A percentile compares a stretch with the other conserved stretches of the same genome.
phyloP scores from a whole-genome alignment of 1,284 basidiomycete species.

The Malassezia yamatoensis region DNA sequence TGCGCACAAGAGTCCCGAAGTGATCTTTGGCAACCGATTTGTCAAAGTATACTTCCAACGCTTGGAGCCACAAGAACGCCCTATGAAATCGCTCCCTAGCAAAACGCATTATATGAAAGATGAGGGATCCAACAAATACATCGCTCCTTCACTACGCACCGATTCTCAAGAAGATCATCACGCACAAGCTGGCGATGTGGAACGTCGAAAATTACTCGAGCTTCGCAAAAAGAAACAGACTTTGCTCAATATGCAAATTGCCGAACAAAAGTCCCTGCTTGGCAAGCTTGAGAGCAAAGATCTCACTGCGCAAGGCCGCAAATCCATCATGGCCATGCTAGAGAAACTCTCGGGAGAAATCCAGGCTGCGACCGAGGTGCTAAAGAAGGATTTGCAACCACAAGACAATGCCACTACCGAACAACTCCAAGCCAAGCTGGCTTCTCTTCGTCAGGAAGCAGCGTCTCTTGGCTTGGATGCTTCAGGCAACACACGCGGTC shows the following conservation, averaged over 20 bases:
- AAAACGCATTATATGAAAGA: slow-evolving; percentile 34
- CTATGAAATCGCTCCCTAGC: slow-evolving; percentile 6
- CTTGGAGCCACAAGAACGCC: slow-evolving; percentile 43
- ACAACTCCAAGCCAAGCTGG: slow-evolving; percentile 66
- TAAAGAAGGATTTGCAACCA: slow-evolving; percentile 43
- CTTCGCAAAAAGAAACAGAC: slow-evolving; percentile 58
- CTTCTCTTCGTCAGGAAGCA: slow-evolving; percentile 72
- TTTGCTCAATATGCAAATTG: slow-evolving; percentile 69
- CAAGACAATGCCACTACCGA: slow-evolving; percentile 54
- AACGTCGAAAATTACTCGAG: slow-evolving; percentile 49
- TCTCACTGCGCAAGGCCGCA: slow-evolving; percentile 63
- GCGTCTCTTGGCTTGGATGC: slow-evolving; percentile 65
- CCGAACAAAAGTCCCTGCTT: slow-evolving; percentile 80
- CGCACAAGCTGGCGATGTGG: slow-evolving; percentile 9
- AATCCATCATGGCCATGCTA: slow-evolving; percentile 65
- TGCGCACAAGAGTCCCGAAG: slow-evolving; percentile 84
- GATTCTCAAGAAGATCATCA: background rate
- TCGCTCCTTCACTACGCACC: slow-evolving; percentile 23
- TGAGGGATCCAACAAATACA: slow-evolving; percentile 36
- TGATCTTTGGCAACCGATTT: slow-evolving; percentile 84
- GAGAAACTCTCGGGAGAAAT: slow-evolving; percentile 73
- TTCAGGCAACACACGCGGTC: slow-evolving; percentile 37
- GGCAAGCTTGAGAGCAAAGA: slow-evolving; percentile 58
- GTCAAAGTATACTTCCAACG: slow-evolving; percentile 59
- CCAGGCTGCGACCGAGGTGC: slow-evolving; percentile 51